A percentile compares a stretch with the other conserved stretches of the same genome.
phyloP scores from a whole-genome alignment of 1,284 basidiomycete genomes.

The Athelia psychrophila region DNA sequence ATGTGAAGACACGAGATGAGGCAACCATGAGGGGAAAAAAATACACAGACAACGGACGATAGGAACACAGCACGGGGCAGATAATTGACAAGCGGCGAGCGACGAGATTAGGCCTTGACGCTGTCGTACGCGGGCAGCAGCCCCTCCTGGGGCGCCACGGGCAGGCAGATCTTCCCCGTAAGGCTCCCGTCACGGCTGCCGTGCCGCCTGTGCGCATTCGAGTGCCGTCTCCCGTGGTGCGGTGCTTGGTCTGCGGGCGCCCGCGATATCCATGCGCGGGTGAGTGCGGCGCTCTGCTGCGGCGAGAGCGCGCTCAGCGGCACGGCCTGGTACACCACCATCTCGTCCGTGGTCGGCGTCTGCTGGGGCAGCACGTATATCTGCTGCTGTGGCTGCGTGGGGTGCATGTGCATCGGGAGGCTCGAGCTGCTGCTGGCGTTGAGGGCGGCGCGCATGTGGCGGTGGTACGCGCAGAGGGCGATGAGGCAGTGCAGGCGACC shows the following conservation, averaged over 20 bases:
- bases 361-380: constrained; percentile 57
- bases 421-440: constrained; percentile 14
- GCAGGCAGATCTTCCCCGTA: constrained; percentile 40
- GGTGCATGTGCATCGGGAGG: constrained; percentile 15
- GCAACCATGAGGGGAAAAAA: no score
- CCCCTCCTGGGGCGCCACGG: constrained; percentile 41
- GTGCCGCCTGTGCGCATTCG: constrained; percentile 26
- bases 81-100: no score
- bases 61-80: no score
- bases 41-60: no score
- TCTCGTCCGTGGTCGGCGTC: constrained; percentile 21
- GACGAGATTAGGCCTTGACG: constrained; percentile 2
- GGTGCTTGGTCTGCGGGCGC: no score
- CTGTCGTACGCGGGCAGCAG: constrained; percentile 36
- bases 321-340: constrained; percentile 69
- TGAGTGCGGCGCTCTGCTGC: constrained; percentile 40
- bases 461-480: constrained; percentile 62
- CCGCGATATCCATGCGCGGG: constrained; percentile 61
- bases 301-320: constrained; percentile 52
- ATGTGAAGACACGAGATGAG: no score
- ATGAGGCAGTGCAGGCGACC: constrained; percentile 70
- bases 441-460: constrained; percentile 45
- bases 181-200: constrained; percentile 22
- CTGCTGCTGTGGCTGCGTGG: constrained; percentile 37
- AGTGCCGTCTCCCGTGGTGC: constrained; percentile 16